A percentile compares a stretch with the other conserved stretches of the same genome.
Evolutionary conservation across 805 yeast species (phyloP).

Genomic region (Saccharomyces cerevisiae): DNA sequence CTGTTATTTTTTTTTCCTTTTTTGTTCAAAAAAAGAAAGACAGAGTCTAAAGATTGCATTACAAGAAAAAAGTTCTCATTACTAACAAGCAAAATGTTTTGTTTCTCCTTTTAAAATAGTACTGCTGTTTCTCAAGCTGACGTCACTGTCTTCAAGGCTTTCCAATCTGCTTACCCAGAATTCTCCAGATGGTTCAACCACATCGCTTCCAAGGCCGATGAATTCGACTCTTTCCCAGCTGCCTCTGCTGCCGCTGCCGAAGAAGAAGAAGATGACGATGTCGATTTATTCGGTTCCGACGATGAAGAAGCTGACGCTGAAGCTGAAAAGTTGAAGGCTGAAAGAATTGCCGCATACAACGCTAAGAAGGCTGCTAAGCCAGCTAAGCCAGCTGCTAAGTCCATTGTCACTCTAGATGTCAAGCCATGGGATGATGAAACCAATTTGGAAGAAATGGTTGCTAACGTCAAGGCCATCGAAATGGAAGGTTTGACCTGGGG

Average conservation of each 20-base stretch:
- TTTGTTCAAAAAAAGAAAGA: background rate
- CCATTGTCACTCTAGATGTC: slow-evolving; percentile 91
- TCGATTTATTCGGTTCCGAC: slow-evolving; percentile 87
- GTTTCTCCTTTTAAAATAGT: slow-evolving; percentile 34
- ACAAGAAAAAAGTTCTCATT: background rate
- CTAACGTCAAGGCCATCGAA: slow-evolving; percentile 76
- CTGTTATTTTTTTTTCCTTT: background rate
- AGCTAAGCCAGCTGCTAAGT: slow-evolving; percentile 98
- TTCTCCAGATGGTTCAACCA: slow-evolving; percentile 98
- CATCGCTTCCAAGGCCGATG: slow-evolving; percentile 86
- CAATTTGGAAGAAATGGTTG: slow-evolving; percentile 79
- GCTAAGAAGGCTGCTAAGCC: slow-evolving; percentile 96
- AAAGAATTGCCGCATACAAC: slow-evolving; percentile 96
- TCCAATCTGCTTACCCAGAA: slow-evolving; percentile 84
- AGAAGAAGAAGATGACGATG: slow-evolving; percentile 68
- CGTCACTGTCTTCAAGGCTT: slow-evolving; percentile 88
- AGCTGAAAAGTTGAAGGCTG: slow-evolving; percentile 94
- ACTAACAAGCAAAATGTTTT: slow-evolving; percentile 3
- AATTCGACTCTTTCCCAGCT: slow-evolving; percentile 75
- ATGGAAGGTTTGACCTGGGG: slow-evolving; percentile 97
- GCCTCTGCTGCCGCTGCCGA: slow-evolving; percentile 55
- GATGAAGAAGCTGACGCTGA: slow-evolving; percentile 95
- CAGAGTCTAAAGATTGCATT: background rate
- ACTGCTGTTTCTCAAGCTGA: slow-evolving; percentile 92
- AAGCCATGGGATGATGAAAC: slow-evolving; percentile 99